A percentile compares a stretch with the other conserved stretches of the same genome.
phyloP scores from a whole-genome alignment of 2,329 filamentous ascomycete species.

The Fusarium odoratissimum region DNA sequence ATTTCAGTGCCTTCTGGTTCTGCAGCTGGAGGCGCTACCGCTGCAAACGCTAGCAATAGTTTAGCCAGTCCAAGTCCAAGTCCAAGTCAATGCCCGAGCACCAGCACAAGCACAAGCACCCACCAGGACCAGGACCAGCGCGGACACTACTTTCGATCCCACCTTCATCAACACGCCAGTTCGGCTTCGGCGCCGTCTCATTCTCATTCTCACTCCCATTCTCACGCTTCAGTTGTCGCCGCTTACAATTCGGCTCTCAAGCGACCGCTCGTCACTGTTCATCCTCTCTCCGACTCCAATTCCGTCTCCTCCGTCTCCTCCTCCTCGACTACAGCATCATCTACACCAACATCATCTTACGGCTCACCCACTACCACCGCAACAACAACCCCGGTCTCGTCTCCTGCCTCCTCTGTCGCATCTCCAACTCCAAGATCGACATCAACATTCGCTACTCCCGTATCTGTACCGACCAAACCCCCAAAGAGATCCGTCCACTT shows the following conservation, averaged over 20 bases:
- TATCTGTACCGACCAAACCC: conserved; percentile 23
- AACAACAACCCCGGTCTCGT: conserved; percentile 34
- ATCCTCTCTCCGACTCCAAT: conserved; percentile 37
- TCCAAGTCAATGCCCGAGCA: not conserved
- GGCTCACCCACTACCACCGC: conserved; percentile 32
- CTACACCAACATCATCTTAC: conserved; percentile 30
- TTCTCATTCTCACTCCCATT: not conserved
- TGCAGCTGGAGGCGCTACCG: conserved; percentile 11
- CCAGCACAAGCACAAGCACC: not conserved
- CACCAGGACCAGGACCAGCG: conserved; percentile 17
- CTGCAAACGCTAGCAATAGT: conserved; percentile 20
- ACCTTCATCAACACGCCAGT: conserved; percentile 36
- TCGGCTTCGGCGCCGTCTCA: conserved; percentile 27
- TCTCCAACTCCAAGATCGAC: conserved; percentile 38
- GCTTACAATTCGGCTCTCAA: conserved; percentile 41
- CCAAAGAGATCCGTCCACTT: conserved; percentile 34
- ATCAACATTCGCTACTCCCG: conserved; percentile 31
- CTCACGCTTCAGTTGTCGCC: conserved; percentile 34
- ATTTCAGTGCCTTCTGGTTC: conserved; percentile 15
- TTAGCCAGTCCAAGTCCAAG: not conserved
- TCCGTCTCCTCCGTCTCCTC: conserved; percentile 34
- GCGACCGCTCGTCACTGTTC: conserved; percentile 37
- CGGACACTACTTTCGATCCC: conserved; percentile 39
- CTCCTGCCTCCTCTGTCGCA: conserved; percentile 35
- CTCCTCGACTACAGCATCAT: conserved; percentile 34